A percentile compares a stretch with the other conserved stretches of the same genome.
phyloP scores from a whole-genome alignment of 2,329 filamentous ascomycete species.

The Epichloe scottii region DNA sequence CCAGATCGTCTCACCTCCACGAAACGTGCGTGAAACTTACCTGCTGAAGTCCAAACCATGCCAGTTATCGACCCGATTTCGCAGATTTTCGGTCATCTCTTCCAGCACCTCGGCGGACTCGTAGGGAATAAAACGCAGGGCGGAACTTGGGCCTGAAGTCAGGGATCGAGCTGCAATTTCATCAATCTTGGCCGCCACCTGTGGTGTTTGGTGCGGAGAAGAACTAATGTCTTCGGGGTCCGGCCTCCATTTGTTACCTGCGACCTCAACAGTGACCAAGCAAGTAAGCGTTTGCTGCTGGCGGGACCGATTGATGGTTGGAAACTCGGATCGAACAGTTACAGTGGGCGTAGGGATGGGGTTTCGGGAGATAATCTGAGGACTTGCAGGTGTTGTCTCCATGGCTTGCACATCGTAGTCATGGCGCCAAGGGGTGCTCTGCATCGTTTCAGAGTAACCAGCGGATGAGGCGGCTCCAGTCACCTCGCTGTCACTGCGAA shows the following conservation, averaged over 20 bases:
- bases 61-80: slow-evolving; percentile 92
- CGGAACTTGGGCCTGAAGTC: slow-evolving; percentile 41
- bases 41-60: slow-evolving; percentile 86
- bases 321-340: slow-evolving; percentile 94
- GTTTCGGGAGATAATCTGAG: slow-evolving; percentile 60
- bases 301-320: slow-evolving; percentile 79
- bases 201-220: slow-evolving; percentile 30
- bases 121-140: slow-evolving; percentile 53
- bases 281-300: slow-evolving; percentile 94
- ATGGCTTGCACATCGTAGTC: slow-evolving; percentile 96
- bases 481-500: slow-evolving; percentile 65
- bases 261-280: slow-evolving; percentile 83
- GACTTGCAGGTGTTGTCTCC: slow-evolving; percentile 72
- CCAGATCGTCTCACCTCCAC: neutral
- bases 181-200: slow-evolving; percentile 32
- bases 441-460: slow-evolving; percentile 67
- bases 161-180: slow-evolving; percentile 43
- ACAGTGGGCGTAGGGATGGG: slow-evolving; percentile 84
- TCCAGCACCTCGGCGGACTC: slow-evolving; percentile 68
- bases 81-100: slow-evolving; percentile 74
- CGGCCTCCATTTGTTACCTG: slow-evolving; percentile 81
- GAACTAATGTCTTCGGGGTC: slow-evolving; percentile 67
- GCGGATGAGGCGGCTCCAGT: slow-evolving; percentile 63
- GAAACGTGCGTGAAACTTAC: slow-evolving; percentile 26
- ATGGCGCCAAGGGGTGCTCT: slow-evolving; percentile 62